Conservation (phyloP, 202 grass and related monocot genomes). For the Elaeis oleifera region DNA sequence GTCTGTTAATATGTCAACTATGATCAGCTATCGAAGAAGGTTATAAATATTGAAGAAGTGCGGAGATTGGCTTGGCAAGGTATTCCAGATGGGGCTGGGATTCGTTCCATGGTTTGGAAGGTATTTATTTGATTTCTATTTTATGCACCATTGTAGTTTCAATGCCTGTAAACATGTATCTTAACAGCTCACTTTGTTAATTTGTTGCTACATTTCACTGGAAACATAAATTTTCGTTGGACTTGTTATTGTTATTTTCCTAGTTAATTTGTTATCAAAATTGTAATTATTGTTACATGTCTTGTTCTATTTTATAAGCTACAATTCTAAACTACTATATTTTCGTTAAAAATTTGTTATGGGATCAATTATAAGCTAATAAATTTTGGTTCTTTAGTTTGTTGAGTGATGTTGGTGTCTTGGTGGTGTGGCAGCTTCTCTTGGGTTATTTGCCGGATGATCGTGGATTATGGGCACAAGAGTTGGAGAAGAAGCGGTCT, state of each 20-base stretch:
- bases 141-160: background rate
- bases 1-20: background rate
- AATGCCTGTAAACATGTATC: background rate
- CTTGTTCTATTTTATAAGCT: too few species aligned
- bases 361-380: too few species aligned
- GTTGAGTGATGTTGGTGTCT: background rate
- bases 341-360: too few species aligned
- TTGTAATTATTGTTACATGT: too few species aligned
- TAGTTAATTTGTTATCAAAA: too few species aligned
- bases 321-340: too few species aligned
- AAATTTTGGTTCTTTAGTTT: too few species aligned
- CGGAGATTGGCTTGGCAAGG: conserved; percentile 57
- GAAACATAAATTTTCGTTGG: too few species aligned
- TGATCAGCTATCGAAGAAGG: conserved; percentile 66
- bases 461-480: conserved; percentile 49
- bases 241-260: too few species aligned
- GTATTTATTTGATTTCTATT: conserved; percentile 24
- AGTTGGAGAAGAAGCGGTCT: conserved; percentile 56
- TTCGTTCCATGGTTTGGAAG: conserved; percentile 80
- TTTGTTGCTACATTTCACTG: too few species aligned
- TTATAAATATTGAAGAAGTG: conserved; percentile 73
- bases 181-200: too few species aligned
- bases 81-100: conserved; percentile 61
- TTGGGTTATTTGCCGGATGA: conserved; percentile 69
- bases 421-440: conserved; percentile 47